A percentile compares a stretch with the other conserved stretches of the same genome.
These are phyloP conservation scores for Pseudotsuga menziesii DNA, from an alignment of 75 land plant species.

Conservation along the genomic window DNA sequence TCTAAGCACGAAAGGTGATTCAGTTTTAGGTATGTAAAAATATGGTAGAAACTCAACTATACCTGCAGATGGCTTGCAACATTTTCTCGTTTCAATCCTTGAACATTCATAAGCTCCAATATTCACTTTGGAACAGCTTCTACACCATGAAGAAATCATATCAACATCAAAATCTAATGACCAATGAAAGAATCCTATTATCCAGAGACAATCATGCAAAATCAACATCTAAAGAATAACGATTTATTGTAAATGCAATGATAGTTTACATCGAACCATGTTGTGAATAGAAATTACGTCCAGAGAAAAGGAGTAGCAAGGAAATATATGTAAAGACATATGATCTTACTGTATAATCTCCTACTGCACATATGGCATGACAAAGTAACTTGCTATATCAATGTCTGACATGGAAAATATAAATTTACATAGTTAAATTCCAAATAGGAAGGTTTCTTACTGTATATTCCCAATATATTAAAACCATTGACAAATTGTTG, in stretches of 20 bases:
- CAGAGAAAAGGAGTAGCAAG: neutral
- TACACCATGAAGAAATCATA: neutral
- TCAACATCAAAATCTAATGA: neutral
- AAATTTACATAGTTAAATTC: too few species aligned
- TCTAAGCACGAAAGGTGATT: neutral
- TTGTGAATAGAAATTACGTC: neutral
- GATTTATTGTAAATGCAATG: neutral
- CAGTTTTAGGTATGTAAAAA: neutral
- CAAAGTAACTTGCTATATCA: neutral
- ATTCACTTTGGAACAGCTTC: too few species aligned
- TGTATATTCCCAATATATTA: too few species aligned
- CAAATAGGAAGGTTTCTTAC: too few species aligned
- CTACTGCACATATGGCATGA: neutral
- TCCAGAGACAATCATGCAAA: neutral
- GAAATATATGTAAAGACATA: neutral
- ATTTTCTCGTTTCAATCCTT: too few species aligned
- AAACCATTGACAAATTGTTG: too few species aligned
- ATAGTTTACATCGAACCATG: neutral
- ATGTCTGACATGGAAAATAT: too few species aligned
- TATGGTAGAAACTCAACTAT: neutral
- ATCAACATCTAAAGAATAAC: neutral
- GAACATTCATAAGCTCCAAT: too few species aligned
- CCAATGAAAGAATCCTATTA: neutral
- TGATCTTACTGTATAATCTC: too few species aligned
- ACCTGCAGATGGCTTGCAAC: too few species aligned